Percentiles rank a stretch among this genome's conserved stretches.
These are phyloP conservation scores for Aspergillus latus DNA, from an alignment of 2,329 filamentous ascomycete species.

Conservation along the genomic window DNA sequence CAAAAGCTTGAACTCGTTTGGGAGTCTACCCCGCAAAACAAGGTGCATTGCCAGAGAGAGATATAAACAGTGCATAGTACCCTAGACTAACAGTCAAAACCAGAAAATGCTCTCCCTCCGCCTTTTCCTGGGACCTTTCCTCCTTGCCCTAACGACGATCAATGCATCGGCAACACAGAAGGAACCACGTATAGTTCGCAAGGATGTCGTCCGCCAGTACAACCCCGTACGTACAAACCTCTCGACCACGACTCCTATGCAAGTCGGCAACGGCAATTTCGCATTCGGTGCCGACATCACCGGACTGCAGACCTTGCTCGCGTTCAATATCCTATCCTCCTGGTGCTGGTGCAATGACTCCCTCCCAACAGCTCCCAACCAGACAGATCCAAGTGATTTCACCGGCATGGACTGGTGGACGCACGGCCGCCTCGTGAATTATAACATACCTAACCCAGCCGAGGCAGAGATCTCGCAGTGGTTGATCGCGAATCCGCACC, in stretches of 20 bases:
- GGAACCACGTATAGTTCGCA: neutral
- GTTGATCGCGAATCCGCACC: constrained; percentile 56
- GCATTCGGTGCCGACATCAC: constrained; percentile 51
- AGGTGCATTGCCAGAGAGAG: neutral
- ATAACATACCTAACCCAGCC: constrained; percentile 44
- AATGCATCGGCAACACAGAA: neutral
- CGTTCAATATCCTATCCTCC: constrained; percentile 44
- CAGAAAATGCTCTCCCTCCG: neutral
- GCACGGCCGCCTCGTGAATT: constrained; percentile 46
- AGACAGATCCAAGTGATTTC: constrained; percentile 40
- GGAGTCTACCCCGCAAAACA: neutral
- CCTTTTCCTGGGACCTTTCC: neutral
- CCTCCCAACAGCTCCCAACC: constrained; percentile 36
- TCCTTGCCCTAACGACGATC: neutral
- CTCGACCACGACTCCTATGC: constrained; percentile 53
- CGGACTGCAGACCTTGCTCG: constrained; percentile 47
- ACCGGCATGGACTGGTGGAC: constrained; percentile 48
- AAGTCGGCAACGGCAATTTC: constrained; percentile 51
- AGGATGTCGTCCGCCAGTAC: constrained; percentile 32
- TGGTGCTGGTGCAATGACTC: constrained; percentile 51
- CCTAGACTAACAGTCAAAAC: neutral
- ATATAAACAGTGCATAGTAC: neutral
- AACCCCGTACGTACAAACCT: constrained; percentile 52
- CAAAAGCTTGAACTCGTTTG: neutral
- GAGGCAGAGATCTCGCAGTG: constrained; percentile 50